Evolutionary conservation across 2,329 filamentous ascomycete genomes (phyloP).

Genomic region (Hypoxylon sp.): DNA sequence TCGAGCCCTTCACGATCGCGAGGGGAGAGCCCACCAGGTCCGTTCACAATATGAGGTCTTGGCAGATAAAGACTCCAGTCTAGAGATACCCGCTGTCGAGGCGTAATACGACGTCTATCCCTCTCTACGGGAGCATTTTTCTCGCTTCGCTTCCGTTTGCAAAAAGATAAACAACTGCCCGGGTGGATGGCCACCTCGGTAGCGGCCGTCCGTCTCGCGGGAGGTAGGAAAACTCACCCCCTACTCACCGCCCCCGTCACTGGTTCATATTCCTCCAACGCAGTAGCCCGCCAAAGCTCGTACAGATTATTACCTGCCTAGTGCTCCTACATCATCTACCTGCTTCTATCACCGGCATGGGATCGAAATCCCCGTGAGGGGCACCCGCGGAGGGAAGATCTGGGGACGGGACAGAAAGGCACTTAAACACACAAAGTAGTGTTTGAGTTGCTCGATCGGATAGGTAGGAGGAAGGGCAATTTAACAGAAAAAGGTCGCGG

Average conservation of each 20-base stretch:
- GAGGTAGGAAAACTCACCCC: conserved; percentile 20
- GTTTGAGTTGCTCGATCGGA: conserved; percentile 4
- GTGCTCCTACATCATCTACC: conserved; percentile 2
- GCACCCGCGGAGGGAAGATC: conserved; percentile 18
- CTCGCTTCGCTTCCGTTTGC: conserved; percentile 31
- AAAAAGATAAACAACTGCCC: conserved; percentile 16
- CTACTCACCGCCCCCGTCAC: conserved; percentile 33
- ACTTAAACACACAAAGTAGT: conserved; percentile 9
- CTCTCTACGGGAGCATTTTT: conserved; percentile 9
- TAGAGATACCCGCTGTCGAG: conserved; percentile 19
- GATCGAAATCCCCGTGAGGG: conserved; percentile 28
- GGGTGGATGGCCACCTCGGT: conserved; percentile 42
- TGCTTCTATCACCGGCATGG: conserved; percentile 16
- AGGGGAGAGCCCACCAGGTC: conserved; percentile 4
- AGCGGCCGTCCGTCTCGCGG: conserved; percentile 42
- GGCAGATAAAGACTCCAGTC: conserved; percentile 25
- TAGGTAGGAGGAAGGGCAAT: conserved; percentile 37
- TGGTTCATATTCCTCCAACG: conserved; percentile 22
- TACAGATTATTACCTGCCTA: conserved; percentile 14
- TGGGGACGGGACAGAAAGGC: conserved; percentile 13
- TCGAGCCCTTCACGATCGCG: conserved; percentile 27
- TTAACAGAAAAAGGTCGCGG: conserved; percentile 47
- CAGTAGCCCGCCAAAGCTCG: conserved; percentile 15
- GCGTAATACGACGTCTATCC: conserved; percentile 7
- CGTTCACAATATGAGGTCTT: conserved; percentile 25